Evolutionary conservation across 2,329 filamentous ascomycete genomes (phyloP).

Genomic region (Fusarium dimerum): DNA sequence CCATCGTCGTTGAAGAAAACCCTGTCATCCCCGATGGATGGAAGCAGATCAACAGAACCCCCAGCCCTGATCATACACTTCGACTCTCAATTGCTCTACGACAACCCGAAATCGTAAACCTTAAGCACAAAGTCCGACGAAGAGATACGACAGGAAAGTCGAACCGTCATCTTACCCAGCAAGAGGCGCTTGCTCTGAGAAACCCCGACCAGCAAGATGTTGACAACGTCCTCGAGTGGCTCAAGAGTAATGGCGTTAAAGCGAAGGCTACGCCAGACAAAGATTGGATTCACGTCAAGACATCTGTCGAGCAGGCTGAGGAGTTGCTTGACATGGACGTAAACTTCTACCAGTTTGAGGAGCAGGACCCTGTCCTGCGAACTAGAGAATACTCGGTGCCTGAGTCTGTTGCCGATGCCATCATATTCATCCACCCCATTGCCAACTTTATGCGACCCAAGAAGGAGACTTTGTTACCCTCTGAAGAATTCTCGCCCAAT

Average conservation of each 20-base stretch:
- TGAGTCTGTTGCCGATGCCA: slow-evolving; percentile 35
- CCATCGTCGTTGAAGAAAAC: slow-evolving; percentile 30
- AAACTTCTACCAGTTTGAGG: slow-evolving; percentile 43
- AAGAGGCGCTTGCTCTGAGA: slow-evolving; percentile 40
- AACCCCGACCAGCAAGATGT: slow-evolving; percentile 36
- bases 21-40: slow-evolving; percentile 33
- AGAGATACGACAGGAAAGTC: slow-evolving; percentile 14
- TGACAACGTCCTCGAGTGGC: slow-evolving; percentile 43
- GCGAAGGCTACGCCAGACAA: slow-evolving; percentile 33
- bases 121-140: slow-evolving; percentile 27
- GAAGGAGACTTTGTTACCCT: slow-evolving; percentile 27
- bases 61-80: slow-evolving; percentile 26
- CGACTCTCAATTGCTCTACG: slow-evolving; percentile 35
- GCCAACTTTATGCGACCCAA: slow-evolving; percentile 50
- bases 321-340: slow-evolving; percentile 44
- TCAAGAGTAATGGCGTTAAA: slow-evolving; percentile 39
- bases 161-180: slow-evolving; percentile 34
- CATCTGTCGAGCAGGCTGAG: slow-evolving; percentile 41
- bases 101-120: slow-evolving; percentile 31
- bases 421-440: slow-evolving; percentile 51
- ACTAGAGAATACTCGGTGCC: slow-evolving; percentile 48
- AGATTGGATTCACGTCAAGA: slow-evolving; percentile 45
- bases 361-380: slow-evolving; percentile 41
- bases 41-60: slow-evolving; percentile 23
- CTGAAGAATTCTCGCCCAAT: slow-evolving; percentile 4